Evolutionary conservation across 2,329 filamentous ascomycete species (phyloP), one percentile per base, ranked within the genome.

Genomic region (Alternaria viburni): DNA sequence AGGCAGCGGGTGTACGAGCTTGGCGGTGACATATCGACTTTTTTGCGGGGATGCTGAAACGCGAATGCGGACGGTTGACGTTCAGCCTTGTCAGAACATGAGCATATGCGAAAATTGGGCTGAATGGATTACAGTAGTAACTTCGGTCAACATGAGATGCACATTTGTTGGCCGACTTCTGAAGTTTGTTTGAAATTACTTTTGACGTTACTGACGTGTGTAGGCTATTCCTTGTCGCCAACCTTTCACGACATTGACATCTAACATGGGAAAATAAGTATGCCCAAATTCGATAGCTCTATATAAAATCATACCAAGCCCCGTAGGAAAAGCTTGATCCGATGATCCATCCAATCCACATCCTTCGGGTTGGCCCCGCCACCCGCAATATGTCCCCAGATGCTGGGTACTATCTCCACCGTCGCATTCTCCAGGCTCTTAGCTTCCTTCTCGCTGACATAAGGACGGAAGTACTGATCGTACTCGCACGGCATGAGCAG

Each of bases 321-420:
- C 15, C 51, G 54, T 52, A 68, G 28, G 28, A 69, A 65, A n/a
- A 46, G 30, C 30, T 49, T 49, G 19, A 74, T 74, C 23, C 44
- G 57, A 19, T 57, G 28, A 36, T 70, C 64, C 68, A 74, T 74
- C 68, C 69, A 74, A n/a, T 62, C 50, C 3, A 58, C 55, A 54
- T 81, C 80, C 44, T 71, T 68, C 25, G 73, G 67, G 8, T 77
- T 80, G 15, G 72, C 72, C 6, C 80, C 80, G 23, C 78, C 77
- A 13, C 80, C 81, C 15, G 75, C 81, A 21, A 83, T 65, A 65
- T 83, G 81, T 1, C 81, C 81, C 80, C 80, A 82, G 10, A 81
- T 70, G 45, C 76, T 80, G 23, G 78, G 74, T 36, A 83, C 75
- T 7, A 76, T 62, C 36, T 64, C 67, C 9, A 81, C 66, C 19